Evolutionary conservation across 2,329 filamentous ascomycete species (phyloP).

Genomic region (Chaetothyriales sp.): DNA sequence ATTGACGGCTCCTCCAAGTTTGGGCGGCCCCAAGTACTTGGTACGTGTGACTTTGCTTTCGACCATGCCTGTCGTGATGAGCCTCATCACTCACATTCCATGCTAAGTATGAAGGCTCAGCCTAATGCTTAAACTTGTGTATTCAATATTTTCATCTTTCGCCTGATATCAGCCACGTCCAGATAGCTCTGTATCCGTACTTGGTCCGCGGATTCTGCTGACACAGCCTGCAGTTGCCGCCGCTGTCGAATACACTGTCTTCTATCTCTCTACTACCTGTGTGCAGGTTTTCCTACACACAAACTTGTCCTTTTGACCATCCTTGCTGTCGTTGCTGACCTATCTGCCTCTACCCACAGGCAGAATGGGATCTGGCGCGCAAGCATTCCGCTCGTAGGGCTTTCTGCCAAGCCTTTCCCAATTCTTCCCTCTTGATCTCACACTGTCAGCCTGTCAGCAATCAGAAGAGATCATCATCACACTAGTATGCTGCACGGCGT

Average conservation of each 20-base stretch:
- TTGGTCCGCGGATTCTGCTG: not conserved
- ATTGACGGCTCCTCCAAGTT: not conserved
- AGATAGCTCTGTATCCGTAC: not conserved
- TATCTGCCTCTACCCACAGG: not conserved
- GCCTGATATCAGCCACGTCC: conserved; percentile 32
- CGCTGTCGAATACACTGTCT: not conserved
- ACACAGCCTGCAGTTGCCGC: not conserved
- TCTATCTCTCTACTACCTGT: not conserved
- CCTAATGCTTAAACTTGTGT: conserved; percentile 42
- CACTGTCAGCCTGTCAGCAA: too few species aligned
- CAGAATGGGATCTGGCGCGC: too few species aligned
- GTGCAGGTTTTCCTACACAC: too few species aligned
- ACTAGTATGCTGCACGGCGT: too few species aligned
- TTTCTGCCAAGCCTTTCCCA: too few species aligned
- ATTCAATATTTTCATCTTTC: conserved; percentile 52
- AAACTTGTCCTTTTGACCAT: not conserved
- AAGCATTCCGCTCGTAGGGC: too few species aligned
- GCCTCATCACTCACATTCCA: conserved; percentile 40
- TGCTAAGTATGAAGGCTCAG: conserved; percentile 47
- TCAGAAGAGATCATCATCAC: too few species aligned
- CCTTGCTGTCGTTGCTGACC: not conserved
- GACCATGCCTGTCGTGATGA: conserved; percentile 34
- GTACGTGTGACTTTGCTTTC: not conserved
- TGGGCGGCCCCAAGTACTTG: not conserved
- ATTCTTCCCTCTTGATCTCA: too few species aligned